Base-by-base conservation (phyloP, 2,329 filamentous ascomycete genomes). In the Ophiocordyceps australis region DNA sequence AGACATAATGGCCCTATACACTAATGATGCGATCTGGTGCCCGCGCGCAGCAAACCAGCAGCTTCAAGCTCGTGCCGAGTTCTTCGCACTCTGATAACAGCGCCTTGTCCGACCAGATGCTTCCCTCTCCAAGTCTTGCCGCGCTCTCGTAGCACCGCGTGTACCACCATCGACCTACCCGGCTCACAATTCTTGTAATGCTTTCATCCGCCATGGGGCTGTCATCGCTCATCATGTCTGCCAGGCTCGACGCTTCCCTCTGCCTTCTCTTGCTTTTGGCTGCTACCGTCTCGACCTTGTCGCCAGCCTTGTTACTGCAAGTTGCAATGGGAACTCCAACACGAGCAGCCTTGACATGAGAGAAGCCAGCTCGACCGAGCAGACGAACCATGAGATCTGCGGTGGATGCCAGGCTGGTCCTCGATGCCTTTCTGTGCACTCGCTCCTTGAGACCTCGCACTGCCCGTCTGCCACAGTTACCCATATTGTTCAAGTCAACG, bases 91-190 rank as follows among this genome's bases (percentile, higher is more conserved):
- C 89, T 11, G 68, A 58, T 24, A 95, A 56, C 16, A 95, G 53
- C 8, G 63, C 62, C 28, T 63, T 67, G 43, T 94, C 78, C 24
- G 62, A 65, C 76, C 85, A 95, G 36, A 95, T 79, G 45, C 77
- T 67, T 45, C 25, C 59, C 38, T 17, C 55, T 46, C 31, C 30
- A 19, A 35, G 31, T n/a, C 66, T 49, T 7, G 73, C 58, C 5
- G 65, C 61, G 29, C 65, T 69, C 50, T 94, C 86, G 46, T 94
- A 95, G 56, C 86, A 94, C 27, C 78, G 71, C 8, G 72, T 79
- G 50, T 93, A 95, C 89, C 89, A 98, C 82, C 86, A 95, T 22
- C 89, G 67, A 3, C 83, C 86, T 9, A 95, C 86, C 34, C 74
- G 76, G 11, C 83, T 77, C 14, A 95, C 83, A 62, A 92, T 92